Percentiles rank a stretch among this genome's conserved stretches.
These are phyloP conservation scores for Verticillium zaregamsianum DNA, from an alignment of 2,329 filamentous ascomycete genomes.

Conservation along the genomic window DNA sequence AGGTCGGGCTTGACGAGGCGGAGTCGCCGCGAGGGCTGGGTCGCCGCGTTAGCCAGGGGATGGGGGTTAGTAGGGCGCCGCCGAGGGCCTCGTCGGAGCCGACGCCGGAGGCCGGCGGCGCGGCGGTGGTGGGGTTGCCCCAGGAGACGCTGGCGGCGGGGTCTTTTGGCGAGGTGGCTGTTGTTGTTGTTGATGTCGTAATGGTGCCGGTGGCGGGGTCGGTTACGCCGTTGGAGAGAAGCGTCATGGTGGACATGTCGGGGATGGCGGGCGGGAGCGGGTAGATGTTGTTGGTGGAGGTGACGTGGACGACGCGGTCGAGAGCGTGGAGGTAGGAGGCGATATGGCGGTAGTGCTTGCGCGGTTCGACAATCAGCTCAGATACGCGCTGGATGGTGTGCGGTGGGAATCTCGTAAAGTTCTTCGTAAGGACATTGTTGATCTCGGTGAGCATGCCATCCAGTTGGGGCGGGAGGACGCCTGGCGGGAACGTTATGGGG, in stretches of 20 bases:
- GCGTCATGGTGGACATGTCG: conserved; percentile 50
- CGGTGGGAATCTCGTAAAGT: conserved; percentile 73
- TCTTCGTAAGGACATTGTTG: conserved; percentile 51
- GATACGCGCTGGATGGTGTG: conserved; percentile 90
- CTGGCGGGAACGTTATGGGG: conserved; percentile 27
- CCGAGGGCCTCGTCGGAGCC: conserved; percentile 87
- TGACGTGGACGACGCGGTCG: conserved; percentile 86
- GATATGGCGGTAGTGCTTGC: conserved; percentile 74
- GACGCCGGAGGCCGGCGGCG: conserved; percentile 37
- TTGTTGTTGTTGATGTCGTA: conserved; percentile 4
- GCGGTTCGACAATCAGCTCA: conserved; percentile 77
- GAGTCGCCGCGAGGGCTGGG: conserved; percentile 8
- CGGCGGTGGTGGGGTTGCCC: conserved; percentile 39
- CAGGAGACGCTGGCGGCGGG: conserved; percentile 37
- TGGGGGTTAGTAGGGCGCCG: conserved; percentile 87
- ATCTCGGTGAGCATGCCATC: conserved; percentile 59
- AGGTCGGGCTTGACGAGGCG: conserved; percentile 1
- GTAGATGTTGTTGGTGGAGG: conserved; percentile 74
- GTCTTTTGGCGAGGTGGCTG: conserved; percentile 23
- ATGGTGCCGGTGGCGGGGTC: conserved; percentile 19
- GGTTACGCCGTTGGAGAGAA: conserved; percentile 58
- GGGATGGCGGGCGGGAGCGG: conserved; percentile 69
- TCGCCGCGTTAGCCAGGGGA: conserved; percentile 71
- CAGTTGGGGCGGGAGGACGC: conserved; percentile 60
- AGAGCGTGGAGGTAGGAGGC: conserved; percentile 85